phyloP scores from a whole-genome alignment of 2,329 filamentous ascomycete species.

The Aspergillus sp. region DNA sequence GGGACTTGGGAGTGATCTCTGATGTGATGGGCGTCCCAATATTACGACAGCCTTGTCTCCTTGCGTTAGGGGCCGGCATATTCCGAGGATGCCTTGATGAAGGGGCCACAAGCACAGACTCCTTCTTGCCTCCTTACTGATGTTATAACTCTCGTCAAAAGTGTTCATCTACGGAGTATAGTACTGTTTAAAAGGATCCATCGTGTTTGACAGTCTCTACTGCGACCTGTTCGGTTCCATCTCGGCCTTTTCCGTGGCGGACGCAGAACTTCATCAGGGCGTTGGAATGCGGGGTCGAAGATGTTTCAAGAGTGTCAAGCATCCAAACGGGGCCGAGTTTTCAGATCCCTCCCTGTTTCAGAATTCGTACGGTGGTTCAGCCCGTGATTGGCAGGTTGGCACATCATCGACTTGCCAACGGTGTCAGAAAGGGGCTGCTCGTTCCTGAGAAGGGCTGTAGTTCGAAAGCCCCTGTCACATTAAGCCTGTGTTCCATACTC shows the following conservation, averaged over 20 bases:
- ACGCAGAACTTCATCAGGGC: neutral
- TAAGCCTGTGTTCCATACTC: neutral
- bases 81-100: neutral
- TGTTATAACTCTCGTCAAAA: neutral
- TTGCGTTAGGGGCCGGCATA: neutral
- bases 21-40: neutral
- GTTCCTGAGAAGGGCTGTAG: neutral
- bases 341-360: slow-evolving; percentile 18
- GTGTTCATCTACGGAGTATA: no score
- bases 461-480: neutral
- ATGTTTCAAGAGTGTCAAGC: slow-evolving; percentile 20
- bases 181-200: no score
- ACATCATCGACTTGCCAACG: neutral
- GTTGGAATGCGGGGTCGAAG: slow-evolving; percentile 22
- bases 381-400: slow-evolving; percentile 1
- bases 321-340: slow-evolving; percentile 5
- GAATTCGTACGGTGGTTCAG: slow-evolving; percentile 3
- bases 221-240: no score
- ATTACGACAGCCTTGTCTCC: no score
- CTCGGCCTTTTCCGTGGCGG: no score
- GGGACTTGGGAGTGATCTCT: neutral
- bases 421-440: slow-evolving; percentile 1
- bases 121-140: neutral
- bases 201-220: no score
- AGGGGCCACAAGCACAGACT: neutral